Evolutionary conservation across 2,329 filamentous ascomycete species (phyloP).

Genomic region (Pyrenochaeta sp.): DNA sequence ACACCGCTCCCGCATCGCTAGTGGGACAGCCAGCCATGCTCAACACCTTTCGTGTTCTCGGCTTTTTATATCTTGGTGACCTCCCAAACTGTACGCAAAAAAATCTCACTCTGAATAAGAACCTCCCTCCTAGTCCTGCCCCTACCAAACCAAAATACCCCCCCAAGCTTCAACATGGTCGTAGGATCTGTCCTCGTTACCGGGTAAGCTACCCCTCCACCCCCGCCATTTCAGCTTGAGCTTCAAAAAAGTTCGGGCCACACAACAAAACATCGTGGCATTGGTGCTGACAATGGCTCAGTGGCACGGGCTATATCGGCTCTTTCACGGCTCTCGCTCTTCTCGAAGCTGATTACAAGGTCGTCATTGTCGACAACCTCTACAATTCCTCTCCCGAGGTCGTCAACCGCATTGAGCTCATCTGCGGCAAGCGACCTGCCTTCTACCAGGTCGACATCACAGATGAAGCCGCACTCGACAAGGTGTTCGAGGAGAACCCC

Average conservation of each 20-base stretch:
- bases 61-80: conserved; percentile 29
- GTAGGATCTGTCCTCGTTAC: conserved; percentile 90
- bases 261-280: not conserved
- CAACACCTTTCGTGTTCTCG: conserved; percentile 20
- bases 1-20: conserved; percentile 11
- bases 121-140: not conserved
- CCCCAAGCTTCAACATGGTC: conserved; percentile 64
- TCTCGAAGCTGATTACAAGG: conserved; percentile 92
- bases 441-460: conserved; percentile 92
- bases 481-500: conserved; percentile 87
- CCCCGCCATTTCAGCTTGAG: conserved; percentile 24
- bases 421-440: conserved; percentile 83
- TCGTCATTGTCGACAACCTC: conserved; percentile 94
- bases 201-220: conserved; percentile 69
- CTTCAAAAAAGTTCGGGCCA: conserved; percentile 1
- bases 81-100: conserved; percentile 12
- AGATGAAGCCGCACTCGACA: conserved; percentile 81
- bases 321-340: conserved; percentile 95
- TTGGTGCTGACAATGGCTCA: conserved; percentile 49
- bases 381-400: conserved; percentile 96
- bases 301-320: conserved; percentile 98
- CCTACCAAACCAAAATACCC: not conserved
- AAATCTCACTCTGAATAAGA: conserved; percentile 2
- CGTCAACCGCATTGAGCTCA: conserved; percentile 92
- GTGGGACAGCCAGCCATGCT: conserved; percentile 17